Conservation (phyloP, 345 rosid genomes). For the Camelina laxa region DNA sequence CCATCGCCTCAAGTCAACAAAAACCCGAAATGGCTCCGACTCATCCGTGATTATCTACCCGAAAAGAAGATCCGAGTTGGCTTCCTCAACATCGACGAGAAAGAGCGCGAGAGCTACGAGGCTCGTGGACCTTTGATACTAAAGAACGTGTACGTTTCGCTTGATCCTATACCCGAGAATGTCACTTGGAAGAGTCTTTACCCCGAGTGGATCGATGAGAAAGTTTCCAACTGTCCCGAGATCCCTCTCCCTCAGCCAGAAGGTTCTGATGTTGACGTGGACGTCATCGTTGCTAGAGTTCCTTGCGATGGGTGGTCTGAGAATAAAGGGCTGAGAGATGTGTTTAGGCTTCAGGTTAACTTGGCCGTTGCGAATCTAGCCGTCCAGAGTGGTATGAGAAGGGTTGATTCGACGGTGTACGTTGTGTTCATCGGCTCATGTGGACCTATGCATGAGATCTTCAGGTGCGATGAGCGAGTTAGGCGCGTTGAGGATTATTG, state of each 20-base stretch:
- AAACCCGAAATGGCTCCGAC: constrained; percentile 52
- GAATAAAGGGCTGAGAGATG: constrained; percentile 59
- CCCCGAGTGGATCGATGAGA: constrained; percentile 81
- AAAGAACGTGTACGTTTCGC: constrained; percentile 46
- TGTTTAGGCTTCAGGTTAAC: constrained; percentile 77
- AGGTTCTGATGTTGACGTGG: constrained; percentile 55
- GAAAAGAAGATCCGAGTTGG: constrained; percentile 55
- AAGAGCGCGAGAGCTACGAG: constrained; percentile 18
- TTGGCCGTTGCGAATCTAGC: constrained; percentile 78
- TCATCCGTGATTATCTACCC: constrained; percentile 42
- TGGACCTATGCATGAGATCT: constrained; percentile 85
- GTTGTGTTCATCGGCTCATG: constrained; percentile 68
- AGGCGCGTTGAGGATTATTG: constrained; percentile 56
- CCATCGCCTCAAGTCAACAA: constrained; percentile 8
- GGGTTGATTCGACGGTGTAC: constrained; percentile 45
- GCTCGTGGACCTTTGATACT: constrained; percentile 32
- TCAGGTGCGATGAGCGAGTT: constrained; percentile 72
- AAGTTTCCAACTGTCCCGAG: constrained; percentile 60
- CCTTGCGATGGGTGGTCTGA: constrained; percentile 57
- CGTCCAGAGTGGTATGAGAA: constrained; percentile 50
- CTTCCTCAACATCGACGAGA: constrained; percentile 52
- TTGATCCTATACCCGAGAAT: constrained; percentile 45
- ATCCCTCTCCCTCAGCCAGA: constrained; percentile 60
- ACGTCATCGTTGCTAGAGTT: constrained; percentile 67
- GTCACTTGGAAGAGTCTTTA: constrained; percentile 64